Base-by-base conservation (phyloP, 2,329 filamentous ascomycete genomes). In the Xylaria sp. region DNA sequence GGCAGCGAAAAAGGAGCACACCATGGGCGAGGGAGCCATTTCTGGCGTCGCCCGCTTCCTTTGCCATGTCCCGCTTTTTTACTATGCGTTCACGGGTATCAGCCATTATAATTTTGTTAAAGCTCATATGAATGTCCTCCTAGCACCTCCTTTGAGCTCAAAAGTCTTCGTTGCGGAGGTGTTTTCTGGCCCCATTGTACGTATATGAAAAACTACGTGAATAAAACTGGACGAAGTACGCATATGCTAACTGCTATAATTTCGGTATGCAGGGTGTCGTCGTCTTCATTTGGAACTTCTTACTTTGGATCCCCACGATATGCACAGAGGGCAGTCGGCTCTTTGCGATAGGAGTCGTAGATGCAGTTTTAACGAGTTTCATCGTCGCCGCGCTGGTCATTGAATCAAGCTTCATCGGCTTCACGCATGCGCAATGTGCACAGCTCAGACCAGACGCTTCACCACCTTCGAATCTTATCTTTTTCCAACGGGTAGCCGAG, bases 141-240 rank as follows among this genome's bases (percentile, higher is more conserved):
- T 64, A 4, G 61, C 61, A 15, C 43, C 61, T 64, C 61, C 61
- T 9, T 23, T 64, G n/a, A n/a, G 53, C 20, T n/a, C 43, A 8
- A 41, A 30, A 32, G n/a, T 64, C 4, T 36, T 58, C 6, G 53
- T 64, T n/a, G 61, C 53, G 10, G 53, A 64, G 32, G 45, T 39
- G 15, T 64, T 64, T 50, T n/a, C 53, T 8, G 61, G 61, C 5
- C 61, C 61, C 36, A 18, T 64, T 58, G 61, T 64, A 58, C 32
- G 61, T 64, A 23, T 58, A 28, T 48, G 10, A 13, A 7, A 20
- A 13, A 20, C n/a, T 18, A 15, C 6, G 15, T 23, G 8, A n/a
- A 56, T 39, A 6, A 0, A 2, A 15, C 34, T 10, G 23, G 18
- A 43, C 23, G 18, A 30, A 13, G n/a, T n/a, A 1, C 18, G 43